phyloP scores from a whole-genome alignment of 2,329 filamentous ascomycete genomes.

The Metarhizium album region DNA sequence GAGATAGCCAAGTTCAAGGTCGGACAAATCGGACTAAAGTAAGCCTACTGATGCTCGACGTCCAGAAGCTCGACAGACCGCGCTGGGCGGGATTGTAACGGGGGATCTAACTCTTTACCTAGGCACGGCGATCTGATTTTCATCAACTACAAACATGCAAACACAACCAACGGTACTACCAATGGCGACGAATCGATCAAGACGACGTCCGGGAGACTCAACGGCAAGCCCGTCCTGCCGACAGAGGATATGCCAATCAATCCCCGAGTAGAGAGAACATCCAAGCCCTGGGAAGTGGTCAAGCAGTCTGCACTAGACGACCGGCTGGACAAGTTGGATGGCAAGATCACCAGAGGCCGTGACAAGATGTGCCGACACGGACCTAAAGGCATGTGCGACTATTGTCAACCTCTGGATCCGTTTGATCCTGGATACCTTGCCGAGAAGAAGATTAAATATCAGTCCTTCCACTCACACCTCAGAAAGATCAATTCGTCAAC shows the following conservation, averaged over 20 bases:
- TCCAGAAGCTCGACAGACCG: conserved; percentile 6
- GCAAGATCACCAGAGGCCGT: conserved; percentile 69
- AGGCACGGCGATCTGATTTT: conserved; percentile 91
- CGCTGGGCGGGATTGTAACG: neutral
- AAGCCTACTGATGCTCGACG: conserved; percentile 13
- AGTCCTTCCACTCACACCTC: conserved; percentile 90
- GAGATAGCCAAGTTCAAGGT: conserved; percentile 48
- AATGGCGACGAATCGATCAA: conserved; percentile 26
- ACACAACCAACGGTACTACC: conserved; percentile 22
- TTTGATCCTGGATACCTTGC: conserved; percentile 81
- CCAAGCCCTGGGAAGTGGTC: conserved; percentile 68
- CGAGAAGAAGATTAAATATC: conserved; percentile 97
- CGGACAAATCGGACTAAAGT: conserved; percentile 50
- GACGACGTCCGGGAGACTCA: conserved; percentile 56
- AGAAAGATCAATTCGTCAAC: conserved; percentile 93
- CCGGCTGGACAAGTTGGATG: conserved; percentile 72
- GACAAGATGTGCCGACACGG: conserved; percentile 96
- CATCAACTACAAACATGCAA: conserved; percentile 61
- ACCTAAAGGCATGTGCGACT: conserved; percentile 97
- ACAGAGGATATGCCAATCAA: conserved; percentile 57
- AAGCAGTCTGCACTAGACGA: conserved; percentile 83
- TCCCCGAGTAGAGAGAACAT: conserved; percentile 51
- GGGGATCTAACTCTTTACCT: conserved; percentile 12
- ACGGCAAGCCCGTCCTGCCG: conserved; percentile 62
- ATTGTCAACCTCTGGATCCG: conserved; percentile 93